These are phyloP conservation scores for Umbelopsis ramanniana DNA, from an alignment of 192 early-diverging fungal species.

Conservation along the genomic window DNA sequence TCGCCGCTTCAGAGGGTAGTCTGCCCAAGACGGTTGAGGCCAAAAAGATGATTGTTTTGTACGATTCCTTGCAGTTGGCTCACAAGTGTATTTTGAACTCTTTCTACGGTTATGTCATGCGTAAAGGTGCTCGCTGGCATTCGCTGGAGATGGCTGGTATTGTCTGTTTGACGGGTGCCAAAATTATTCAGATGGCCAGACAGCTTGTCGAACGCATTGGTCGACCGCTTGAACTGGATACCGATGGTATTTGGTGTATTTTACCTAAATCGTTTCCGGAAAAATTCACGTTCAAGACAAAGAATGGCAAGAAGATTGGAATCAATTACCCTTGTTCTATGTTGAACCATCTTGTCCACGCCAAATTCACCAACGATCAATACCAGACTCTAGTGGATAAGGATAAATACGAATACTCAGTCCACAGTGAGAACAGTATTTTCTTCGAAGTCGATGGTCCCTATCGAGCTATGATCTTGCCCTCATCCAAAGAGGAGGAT, in stretches of 20 bases:
- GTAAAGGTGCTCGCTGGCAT: conserved; percentile 98
- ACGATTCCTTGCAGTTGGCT: conserved; percentile 97
- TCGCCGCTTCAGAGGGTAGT: conserved; percentile 68
- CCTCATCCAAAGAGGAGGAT: conserved; percentile 92
- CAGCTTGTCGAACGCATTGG: conserved; percentile 92
- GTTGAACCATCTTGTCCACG: conserved; percentile 97
- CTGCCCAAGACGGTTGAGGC: conserved; percentile 75
- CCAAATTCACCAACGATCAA: conserved; percentile 96
- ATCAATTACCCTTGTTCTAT: conserved; percentile 98
- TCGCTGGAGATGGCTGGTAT: conserved; percentile 99
- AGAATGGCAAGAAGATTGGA: conserved; percentile 75
- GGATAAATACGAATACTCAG: conserved; percentile 63
- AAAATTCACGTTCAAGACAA: conserved; percentile 85
- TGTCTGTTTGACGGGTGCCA: conserved; percentile 94
- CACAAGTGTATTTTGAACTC: conserved; percentile 97
- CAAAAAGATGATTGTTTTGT: conserved; percentile 92
- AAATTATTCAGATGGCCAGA: conserved; percentile 96
- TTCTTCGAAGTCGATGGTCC: conserved; percentile 99
- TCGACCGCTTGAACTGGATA: conserved; percentile 94
- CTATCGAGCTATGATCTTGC: conserved; percentile 97
- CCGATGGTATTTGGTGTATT: conserved; percentile 99
- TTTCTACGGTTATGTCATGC: conserved; percentile 99
- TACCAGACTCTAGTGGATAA: conserved; percentile 82
- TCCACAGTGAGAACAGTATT: conserved; percentile 91
- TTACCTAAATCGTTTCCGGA: conserved; percentile 93